A percentile compares a stretch with the other conserved stretches of the same genome.
Evolutionary conservation across 176 grass and related monocot species (phyloP).

Genomic region (Ensete ventricosum): DNA sequence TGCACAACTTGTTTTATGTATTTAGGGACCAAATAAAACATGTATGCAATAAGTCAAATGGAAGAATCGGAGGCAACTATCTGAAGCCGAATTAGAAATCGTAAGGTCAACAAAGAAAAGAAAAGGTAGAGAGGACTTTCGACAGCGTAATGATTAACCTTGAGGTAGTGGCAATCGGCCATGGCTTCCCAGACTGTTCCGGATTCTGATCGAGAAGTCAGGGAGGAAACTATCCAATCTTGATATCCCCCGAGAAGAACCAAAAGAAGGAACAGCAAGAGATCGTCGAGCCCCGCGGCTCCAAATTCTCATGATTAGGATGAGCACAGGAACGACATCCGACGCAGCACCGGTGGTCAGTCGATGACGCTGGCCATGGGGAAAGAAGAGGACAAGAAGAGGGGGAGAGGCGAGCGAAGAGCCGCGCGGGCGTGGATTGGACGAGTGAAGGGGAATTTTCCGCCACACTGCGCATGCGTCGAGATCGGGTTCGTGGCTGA

Average conservation of each 20-base stretch:
- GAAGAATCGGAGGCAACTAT: no score
- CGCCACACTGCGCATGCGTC: not conserved
- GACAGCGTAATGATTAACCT: not conserved
- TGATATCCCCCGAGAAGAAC: not conserved
- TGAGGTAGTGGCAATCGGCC: constrained; percentile 1
- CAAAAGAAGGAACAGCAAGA: not conserved
- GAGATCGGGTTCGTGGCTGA: not conserved
- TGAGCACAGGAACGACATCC: not conserved
- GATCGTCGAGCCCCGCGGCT: not conserved
- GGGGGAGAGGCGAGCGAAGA: constrained; percentile 2
- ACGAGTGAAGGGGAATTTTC: not conserved
- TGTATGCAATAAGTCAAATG: no score
- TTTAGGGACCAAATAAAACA: no score
- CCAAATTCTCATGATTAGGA: constrained; percentile 1
- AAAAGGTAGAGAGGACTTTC: no score
- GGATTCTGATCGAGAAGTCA: not conserved
- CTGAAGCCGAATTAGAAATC: not conserved
- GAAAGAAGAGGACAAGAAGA: constrained; percentile 1
- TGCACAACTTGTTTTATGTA: no score
- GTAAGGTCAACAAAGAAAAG: not conserved
- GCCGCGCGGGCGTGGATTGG: constrained; percentile 4
- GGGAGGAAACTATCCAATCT: not conserved
- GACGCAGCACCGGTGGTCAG: not conserved
- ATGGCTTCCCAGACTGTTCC: not conserved
- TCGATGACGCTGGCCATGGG: not conserved